Evolutionary conservation across 192 early-diverging fungal genomes (phyloP), one percentile per base, ranked within the genome.

Genomic region (Lobosporangium transversale): DNA sequence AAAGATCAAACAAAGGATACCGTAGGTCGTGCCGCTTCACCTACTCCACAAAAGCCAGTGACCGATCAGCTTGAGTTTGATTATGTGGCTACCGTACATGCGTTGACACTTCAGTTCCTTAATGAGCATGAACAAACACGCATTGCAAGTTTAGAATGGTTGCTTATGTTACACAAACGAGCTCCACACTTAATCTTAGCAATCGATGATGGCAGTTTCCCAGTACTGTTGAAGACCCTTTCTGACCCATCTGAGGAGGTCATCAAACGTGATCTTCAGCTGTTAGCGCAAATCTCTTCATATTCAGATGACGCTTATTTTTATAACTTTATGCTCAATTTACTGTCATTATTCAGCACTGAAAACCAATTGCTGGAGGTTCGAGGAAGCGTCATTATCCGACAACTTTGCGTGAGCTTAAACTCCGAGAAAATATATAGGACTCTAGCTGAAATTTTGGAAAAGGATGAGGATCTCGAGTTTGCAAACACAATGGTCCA

Each of bases 401-500:
- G 98, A 20, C 95, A 98, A 67, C 81, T 99, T 53, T 97, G 98
- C 55, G 78, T 93, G 12, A 94, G 90, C 53, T 78, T 98, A 40
- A 88, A 98, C 67, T 91, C 98, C 3, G 95, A 99, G 65, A 70
- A 92, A 20, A 96, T 98, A 29, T 98, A 96, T 62, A 81, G 91
- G 20, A 86, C 90, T 12, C 86, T 99, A 78, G 92, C 95, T 0
- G 90, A 94, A 54, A 91, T 97, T 54, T 73, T 99, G 61, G 94
- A 94, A 65, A 79, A 85, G 42, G 92, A 95, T 29, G 93, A 93
- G 85, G 93, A 97, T 78, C 67, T 95, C 15, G 98, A 98, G 44
- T 99, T 98, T 85, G 92, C 95, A 7, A 92, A 91, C 58, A 93
- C 90, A 3, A 99, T 99, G 97, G 94, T 99, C 4, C 96, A 98